These are phyloP conservation scores for Dipteronia sinensis DNA, from an alignment of 345 rosid genomes.

Conservation along the genomic window DNA sequence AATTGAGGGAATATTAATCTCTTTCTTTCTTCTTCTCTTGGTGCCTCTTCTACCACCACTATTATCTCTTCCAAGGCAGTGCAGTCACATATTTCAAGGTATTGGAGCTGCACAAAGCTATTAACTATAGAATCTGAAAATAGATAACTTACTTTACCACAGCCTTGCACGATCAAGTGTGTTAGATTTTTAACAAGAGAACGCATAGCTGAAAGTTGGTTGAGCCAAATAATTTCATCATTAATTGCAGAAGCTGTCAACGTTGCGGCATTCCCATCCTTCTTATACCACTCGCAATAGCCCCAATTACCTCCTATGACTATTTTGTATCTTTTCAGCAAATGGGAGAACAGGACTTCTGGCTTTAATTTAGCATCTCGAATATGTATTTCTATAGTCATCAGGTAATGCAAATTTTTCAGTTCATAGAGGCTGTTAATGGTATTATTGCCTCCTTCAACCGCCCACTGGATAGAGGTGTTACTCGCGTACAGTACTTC, in stretches of 20 bases:
- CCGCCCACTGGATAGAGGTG: conserved; percentile 20
- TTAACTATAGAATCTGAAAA: not conserved
- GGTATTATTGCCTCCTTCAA: conserved; percentile 8
- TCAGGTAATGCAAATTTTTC: conserved; percentile 18
- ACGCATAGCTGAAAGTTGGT: not conserved
- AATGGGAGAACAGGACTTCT: not conserved
- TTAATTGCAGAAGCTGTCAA: not conserved
- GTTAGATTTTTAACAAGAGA: not conserved
- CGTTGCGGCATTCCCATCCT: not conserved
- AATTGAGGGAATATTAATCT: not conserved
- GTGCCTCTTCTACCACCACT: not conserved
- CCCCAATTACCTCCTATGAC: conserved; percentile 22
- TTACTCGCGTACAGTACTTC: conserved; percentile 32
- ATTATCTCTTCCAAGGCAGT: conserved; percentile 2
- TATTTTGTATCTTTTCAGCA: conserved; percentile 21
- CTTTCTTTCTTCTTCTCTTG: not conserved
- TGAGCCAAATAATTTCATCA: not conserved
- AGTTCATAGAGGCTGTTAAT: conserved; percentile 28
- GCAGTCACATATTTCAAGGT: conserved; percentile 18
- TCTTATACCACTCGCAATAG: conserved; percentile 3
- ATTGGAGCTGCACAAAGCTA: conserved; percentile 10
- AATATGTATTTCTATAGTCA: conserved; percentile 16
- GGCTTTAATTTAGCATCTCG: conserved; percentile 1
- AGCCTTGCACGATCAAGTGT: conserved; percentile 2
- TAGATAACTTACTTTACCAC: not conserved